These are phyloP conservation scores for Lagenaria siceraria DNA, from an alignment of 306 rosid genomes.

Conservation along the genomic window DNA sequence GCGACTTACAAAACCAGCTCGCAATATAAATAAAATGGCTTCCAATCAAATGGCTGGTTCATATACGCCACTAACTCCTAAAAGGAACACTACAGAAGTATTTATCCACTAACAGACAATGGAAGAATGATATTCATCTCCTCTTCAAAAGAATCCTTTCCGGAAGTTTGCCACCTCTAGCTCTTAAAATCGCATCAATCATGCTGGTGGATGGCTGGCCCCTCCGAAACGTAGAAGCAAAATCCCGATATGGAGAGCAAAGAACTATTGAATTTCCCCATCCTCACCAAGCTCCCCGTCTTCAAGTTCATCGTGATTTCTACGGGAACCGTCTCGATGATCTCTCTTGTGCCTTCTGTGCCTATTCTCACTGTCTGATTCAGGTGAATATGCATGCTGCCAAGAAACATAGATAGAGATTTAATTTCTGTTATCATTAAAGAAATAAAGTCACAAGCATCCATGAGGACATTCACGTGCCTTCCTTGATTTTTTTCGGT, in stretches of 20 bases:
- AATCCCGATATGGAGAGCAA: neutral
- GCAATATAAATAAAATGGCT: neutral
- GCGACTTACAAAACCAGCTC: neutral
- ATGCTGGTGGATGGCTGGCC: neutral
- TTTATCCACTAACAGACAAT: conserved; percentile 3
- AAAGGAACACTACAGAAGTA: neutral
- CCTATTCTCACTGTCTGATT: conserved; percentile 70
- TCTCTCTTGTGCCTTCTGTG: conserved; percentile 89
- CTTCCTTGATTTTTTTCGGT: conserved; percentile 84
- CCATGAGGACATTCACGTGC: conserved; percentile 18
- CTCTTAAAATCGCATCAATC: neutral
- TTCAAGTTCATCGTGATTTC: conserved; percentile 70
- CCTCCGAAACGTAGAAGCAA: neutral
- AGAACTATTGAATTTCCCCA: conserved; percentile 42
- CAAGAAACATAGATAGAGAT: conserved; percentile 6
- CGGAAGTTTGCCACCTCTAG: neutral
- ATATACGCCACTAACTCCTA: conserved; percentile 2
- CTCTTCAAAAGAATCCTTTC: neutral
- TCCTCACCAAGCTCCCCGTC: conserved; percentile 98
- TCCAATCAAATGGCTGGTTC: conserved; percentile 1
- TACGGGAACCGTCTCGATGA: conserved; percentile 61
- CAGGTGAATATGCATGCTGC: conserved; percentile 92
- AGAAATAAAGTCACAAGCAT: conserved; percentile 1
- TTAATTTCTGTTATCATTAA: conserved; percentile 7
- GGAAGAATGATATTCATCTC: conserved; percentile 1